Percentiles rank a stretch among this genome's conserved stretches.
These are phyloP conservation scores for Trametes cingulata DNA, from an alignment of 768 basidiomycete genomes.

Conservation along the genomic window DNA sequence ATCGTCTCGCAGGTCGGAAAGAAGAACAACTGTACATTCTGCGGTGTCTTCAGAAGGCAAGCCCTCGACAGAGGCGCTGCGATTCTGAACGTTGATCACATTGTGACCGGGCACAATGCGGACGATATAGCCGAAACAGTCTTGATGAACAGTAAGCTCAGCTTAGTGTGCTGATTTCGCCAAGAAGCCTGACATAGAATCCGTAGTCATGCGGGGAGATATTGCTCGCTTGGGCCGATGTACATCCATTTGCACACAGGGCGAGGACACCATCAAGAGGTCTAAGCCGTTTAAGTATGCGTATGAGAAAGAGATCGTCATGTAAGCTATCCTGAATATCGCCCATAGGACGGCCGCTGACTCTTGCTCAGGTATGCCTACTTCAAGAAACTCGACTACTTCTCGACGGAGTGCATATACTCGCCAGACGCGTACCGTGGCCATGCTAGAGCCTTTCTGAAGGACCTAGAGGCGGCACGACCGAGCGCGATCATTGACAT, in stretches of 20 bases:
- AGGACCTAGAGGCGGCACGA: slow-evolving; percentile 91
- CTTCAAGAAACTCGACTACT: slow-evolving; percentile 98
- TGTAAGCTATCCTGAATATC: slow-evolving; percentile 53
- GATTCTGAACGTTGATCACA: slow-evolving; percentile 88
- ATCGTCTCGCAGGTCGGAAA: slow-evolving; percentile 93
- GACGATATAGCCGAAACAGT: slow-evolving; percentile 99
- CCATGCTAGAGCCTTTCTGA: slow-evolving; percentile 91
- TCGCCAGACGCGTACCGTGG: slow-evolving; percentile 98
- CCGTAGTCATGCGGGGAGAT: slow-evolving; percentile 93
- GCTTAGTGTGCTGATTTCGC: not conserved
- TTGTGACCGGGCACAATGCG: slow-evolving; percentile 98
- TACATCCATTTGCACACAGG: slow-evolving; percentile 92
- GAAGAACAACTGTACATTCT: slow-evolving; percentile 99
- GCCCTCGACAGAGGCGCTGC: slow-evolving; percentile 94
- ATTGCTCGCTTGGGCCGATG: slow-evolving; percentile 93
- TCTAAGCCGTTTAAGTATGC: slow-evolving; percentile 99
- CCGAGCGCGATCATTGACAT: slow-evolving; percentile 98
- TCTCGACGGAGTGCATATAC: slow-evolving; percentile 99
- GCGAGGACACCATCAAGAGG: slow-evolving; percentile 93
- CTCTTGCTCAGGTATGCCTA: slow-evolving; percentile 81
- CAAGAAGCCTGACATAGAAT: not conserved
- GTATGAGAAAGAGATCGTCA: slow-evolving; percentile 99
- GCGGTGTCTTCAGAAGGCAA: slow-evolving; percentile 95
- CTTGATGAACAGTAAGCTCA: slow-evolving; percentile 89
- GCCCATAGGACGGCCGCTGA: not conserved